phyloP scores from a whole-genome alignment of 2,329 filamentous ascomycete genomes.

The Curvularia spicifera region DNA sequence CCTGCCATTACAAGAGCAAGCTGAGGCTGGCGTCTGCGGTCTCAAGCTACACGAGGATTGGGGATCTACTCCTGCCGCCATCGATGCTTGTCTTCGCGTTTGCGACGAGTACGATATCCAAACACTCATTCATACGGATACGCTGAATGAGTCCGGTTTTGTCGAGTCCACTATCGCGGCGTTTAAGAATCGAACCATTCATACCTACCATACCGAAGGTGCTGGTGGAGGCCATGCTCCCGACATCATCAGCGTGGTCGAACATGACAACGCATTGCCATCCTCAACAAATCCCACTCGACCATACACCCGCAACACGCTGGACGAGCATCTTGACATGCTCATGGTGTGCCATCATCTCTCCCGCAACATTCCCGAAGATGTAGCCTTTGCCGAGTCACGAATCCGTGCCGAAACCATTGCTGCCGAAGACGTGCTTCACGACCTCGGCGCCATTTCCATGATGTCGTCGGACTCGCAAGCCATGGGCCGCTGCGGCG shows the following conservation, averaged over 20 bases:
- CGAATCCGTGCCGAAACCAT: conserved; percentile 96
- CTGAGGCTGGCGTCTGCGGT: conserved; percentile 82
- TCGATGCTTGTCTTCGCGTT: conserved; percentile 78
- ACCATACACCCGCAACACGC: conserved; percentile 87
- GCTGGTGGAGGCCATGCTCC: conserved; percentile 94
- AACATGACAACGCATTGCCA: conserved; percentile 85
- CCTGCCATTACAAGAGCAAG: conserved; percentile 76
- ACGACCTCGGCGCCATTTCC: conserved; percentile 91
- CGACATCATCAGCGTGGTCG: conserved; percentile 93
- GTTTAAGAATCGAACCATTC: conserved; percentile 85
- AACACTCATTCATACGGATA: conserved; percentile 94
- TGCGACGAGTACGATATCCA: conserved; percentile 94
- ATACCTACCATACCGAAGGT: conserved; percentile 97
- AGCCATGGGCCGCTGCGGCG: conserved; percentile 95
- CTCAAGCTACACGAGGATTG: conserved; percentile 97
- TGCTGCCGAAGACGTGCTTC: conserved; percentile 92
- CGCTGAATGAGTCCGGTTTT: conserved; percentile 95
- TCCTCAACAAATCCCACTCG: conserved; percentile 91
- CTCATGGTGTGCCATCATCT: conserved; percentile 97
- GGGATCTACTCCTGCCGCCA: conserved; percentile 89
- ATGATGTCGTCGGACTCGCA: conserved; percentile 98
- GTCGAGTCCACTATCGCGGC: conserved; percentile 89
- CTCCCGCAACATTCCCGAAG: conserved; percentile 89
- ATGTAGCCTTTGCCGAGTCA: conserved; percentile 92
- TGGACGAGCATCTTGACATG: conserved; percentile 98